phyloP scores from a whole-genome alignment of 1,139 yeast genomes.

The Meyerozyma sp. region DNA sequence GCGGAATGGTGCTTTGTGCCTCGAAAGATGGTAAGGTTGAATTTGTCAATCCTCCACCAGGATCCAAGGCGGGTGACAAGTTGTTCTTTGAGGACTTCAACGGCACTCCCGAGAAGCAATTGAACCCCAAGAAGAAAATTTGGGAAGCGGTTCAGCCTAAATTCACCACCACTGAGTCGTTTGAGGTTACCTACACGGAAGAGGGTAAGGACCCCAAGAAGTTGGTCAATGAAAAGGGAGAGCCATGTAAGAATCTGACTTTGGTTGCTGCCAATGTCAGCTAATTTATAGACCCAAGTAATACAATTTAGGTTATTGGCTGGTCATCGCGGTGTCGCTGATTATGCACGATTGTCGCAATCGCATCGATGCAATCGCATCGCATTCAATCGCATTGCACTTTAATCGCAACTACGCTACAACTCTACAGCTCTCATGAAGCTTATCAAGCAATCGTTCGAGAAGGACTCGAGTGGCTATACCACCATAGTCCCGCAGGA shows the following conservation, averaged over 20 bases:
- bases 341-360: conserved; percentile 1
- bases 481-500: conserved; percentile 76
- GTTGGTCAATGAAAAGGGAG: conserved; percentile 74
- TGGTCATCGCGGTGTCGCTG: not conserved
- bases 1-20: conserved; percentile 97
- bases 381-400: no score
- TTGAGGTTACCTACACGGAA: conserved; percentile 75
- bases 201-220: conserved; percentile 77
- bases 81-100: conserved; percentile 88
- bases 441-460: conserved; percentile 45
- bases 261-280: conserved; percentile 70
- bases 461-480: conserved; percentile 61
- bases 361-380: not conserved
- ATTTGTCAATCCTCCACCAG: conserved; percentile 91
- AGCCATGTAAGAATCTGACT: conserved; percentile 62
- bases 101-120: conserved; percentile 83
- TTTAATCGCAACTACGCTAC: no score
- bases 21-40: conserved; percentile 68
- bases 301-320: not conserved
- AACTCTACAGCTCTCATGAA: conserved; percentile 33
- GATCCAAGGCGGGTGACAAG: conserved; percentile 95
- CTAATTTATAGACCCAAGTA: conserved; percentile 22
- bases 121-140: conserved; percentile 97
- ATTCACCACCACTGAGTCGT: conserved; percentile 71
- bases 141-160: conserved; percentile 95